Evolutionary conservation across 768 basidiomycete genomes (phyloP).

Genomic region (Tephrocybe sp.): DNA sequence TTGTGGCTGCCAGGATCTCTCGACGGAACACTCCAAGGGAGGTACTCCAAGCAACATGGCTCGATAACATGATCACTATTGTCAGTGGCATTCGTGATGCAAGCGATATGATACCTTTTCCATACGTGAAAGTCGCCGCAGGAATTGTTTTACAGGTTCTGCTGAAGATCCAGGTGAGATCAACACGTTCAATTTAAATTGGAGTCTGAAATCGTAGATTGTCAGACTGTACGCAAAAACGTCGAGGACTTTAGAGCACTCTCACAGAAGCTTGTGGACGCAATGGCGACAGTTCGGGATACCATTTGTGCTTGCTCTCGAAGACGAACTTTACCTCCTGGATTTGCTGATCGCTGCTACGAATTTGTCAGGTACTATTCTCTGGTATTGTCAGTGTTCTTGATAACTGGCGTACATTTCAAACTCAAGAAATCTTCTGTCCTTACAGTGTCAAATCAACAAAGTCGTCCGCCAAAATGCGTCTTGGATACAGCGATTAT

Average conservation of each 20-base stretch:
- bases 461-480: background rate
- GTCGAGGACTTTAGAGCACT: background rate
- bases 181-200: too few relatives aligned
- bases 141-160: too few relatives aligned
- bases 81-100: too few relatives aligned
- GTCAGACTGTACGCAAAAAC: background rate
- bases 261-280: background rate
- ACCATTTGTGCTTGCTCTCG: background rate
- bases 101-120: too few relatives aligned
- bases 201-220: too few relatives aligned
- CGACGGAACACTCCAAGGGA: too few relatives aligned
- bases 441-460: background rate
- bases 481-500: background rate
- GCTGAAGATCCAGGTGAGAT: too few relatives aligned
- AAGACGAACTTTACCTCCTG: background rate
- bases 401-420: background rate
- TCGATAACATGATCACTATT: too few relatives aligned
- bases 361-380: background rate
- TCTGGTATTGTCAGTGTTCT: background rate
- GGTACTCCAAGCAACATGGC: too few relatives aligned
- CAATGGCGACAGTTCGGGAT: background rate
- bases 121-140: too few relatives aligned
- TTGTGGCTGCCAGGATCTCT: too few relatives aligned
- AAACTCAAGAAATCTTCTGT: background rate
- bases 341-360: background rate